These are phyloP conservation scores for Boletus pseudo-olivaceus DNA, from an alignment of 768 basidiomycete species.

Conservation along the genomic window DNA sequence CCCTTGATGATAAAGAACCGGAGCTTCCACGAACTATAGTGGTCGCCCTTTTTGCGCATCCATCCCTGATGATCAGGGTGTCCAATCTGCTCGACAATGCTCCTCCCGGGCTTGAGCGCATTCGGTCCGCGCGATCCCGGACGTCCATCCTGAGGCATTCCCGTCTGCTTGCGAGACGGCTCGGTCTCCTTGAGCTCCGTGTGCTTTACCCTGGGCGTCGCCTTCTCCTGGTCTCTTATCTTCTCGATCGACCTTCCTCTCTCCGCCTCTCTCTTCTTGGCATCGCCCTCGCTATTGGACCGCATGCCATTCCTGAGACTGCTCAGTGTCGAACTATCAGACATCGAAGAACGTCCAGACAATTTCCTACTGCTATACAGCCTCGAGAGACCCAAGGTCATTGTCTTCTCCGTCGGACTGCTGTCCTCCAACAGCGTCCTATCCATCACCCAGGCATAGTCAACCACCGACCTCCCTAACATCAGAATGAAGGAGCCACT, in stretches of 20 bases:
- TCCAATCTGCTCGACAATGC: constrained; percentile 88
- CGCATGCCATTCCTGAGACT: constrained; percentile 25
- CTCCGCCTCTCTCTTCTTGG: constrained; percentile 15
- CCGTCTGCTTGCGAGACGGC: constrained; percentile 56
- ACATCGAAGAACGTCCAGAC: constrained; percentile 40
- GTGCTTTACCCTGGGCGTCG: constrained; percentile 12
- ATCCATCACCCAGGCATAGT: not conserved
- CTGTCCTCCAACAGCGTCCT: constrained; percentile 35
- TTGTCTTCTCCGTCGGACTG: constrained; percentile 39
- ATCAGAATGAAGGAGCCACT: constrained; percentile 27
- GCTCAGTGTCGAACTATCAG: constrained; percentile 32
- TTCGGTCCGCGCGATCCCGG: constrained; percentile 28
- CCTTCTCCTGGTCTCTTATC: constrained; percentile 19
- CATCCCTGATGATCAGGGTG: constrained; percentile 86
- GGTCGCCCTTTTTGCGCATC: constrained; percentile 94
- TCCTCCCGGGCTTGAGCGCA: constrained; percentile 56
- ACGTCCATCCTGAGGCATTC: constrained; percentile 25
- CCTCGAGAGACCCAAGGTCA: constrained; percentile 48
- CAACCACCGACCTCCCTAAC: not conserved
- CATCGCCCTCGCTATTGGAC: constrained; percentile 19
- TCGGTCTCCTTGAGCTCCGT: constrained; percentile 34
- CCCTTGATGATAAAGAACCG: constrained; percentile 94
- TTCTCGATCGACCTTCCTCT: constrained; percentile 26
- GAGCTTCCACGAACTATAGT: constrained; percentile 89
- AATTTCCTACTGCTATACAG: constrained; percentile 44